These are phyloP conservation scores for Phytophthora colocasiae DNA, from an alignment of 352 stramenopile species.

Conservation along the genomic window DNA sequence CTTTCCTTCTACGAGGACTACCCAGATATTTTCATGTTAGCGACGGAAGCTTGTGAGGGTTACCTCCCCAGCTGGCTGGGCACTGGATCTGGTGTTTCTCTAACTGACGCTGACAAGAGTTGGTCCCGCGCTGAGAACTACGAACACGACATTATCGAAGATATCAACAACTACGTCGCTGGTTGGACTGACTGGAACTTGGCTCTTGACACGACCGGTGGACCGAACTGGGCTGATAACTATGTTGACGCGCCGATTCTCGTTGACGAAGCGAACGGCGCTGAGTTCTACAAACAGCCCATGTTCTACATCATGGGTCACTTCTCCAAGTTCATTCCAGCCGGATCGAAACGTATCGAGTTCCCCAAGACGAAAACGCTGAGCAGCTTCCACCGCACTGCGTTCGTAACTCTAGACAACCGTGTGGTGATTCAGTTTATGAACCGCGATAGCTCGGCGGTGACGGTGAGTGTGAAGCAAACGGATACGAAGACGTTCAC, in stretches of 20 bases:
- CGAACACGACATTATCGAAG: slow-evolving; percentile 84
- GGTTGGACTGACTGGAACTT: slow-evolving; percentile 92
- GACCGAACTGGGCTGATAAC: slow-evolving; percentile 81
- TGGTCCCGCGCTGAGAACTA: slow-evolving; percentile 82
- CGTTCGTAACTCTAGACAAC: slow-evolving; percentile 50
- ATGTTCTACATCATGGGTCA: slow-evolving; percentile 86
- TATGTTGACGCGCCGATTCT: slow-evolving; percentile 38
- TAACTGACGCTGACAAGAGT: slow-evolving; percentile 36
- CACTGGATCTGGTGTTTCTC: slow-evolving; percentile 50
- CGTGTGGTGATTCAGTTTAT: slow-evolving; percentile 49
- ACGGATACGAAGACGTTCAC: slow-evolving; percentile 26
- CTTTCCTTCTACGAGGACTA: slow-evolving; percentile 50
- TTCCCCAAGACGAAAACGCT: slow-evolving; percentile 28
- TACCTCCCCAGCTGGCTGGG: slow-evolving; percentile 53
- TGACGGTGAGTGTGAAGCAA: slow-evolving; percentile 39
- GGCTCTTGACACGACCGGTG: slow-evolving; percentile 70
- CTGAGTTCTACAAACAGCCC: slow-evolving; percentile 80
- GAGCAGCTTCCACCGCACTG: slow-evolving; percentile 41
- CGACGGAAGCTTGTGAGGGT: slow-evolving; percentile 74
- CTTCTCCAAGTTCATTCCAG: slow-evolving; percentile 68
- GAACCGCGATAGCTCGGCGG: slow-evolving; percentile 45
- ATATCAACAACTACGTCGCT: slow-evolving; percentile 76
- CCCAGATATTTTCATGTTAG: slow-evolving; percentile 80
- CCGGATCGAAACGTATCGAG: slow-evolving; percentile 51
- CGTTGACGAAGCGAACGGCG: neutral